Percentiles rank a stretch among this genome's conserved stretches.
Evolutionary conservation across 1,284 basidiomycete genomes (phyloP).

Genomic region (Wolfiporia cocos): DNA sequence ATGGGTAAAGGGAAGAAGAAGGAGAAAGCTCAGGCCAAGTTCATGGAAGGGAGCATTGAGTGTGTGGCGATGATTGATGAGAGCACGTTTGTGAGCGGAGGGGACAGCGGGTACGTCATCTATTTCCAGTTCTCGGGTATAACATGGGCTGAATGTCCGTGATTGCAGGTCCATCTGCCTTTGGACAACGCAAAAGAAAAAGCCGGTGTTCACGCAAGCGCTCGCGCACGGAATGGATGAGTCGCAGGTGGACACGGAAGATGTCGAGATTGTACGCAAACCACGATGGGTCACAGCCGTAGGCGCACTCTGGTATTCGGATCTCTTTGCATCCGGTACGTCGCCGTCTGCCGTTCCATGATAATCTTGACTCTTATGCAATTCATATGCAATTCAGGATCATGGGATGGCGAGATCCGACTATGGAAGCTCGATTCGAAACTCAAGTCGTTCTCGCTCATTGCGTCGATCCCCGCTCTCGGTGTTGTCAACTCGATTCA

Average conservation of each 20-base stretch:
- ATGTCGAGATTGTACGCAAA: constrained; percentile 51
- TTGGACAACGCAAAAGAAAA: constrained; percentile 95
- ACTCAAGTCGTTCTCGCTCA: constrained; percentile 68
- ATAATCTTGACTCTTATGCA: constrained; percentile 6
- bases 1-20: constrained; percentile 31
- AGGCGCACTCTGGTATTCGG: constrained; percentile 80
- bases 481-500: constrained; percentile 93
- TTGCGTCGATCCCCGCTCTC: constrained; percentile 56
- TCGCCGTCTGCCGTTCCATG: constrained; percentile 6
- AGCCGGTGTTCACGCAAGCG: constrained; percentile 82
- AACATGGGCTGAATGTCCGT: constrained; percentile 2
- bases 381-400: constrained; percentile 46
- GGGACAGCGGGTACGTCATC: constrained; percentile 82
- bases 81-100: constrained; percentile 87
- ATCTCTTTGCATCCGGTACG: constrained; percentile 86
- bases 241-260: constrained; percentile 63
- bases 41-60: constrained; percentile 89
- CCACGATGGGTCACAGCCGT: constrained; percentile 92
- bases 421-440: constrained; percentile 85
- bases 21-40: constrained; percentile 43
- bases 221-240: constrained; percentile 86
- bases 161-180: constrained; percentile 74
- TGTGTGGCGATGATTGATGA: constrained; percentile 95
- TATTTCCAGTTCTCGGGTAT: constrained; percentile 11
- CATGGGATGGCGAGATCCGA: constrained; percentile 86